Evolutionary conservation across 768 basidiomycete genomes (phyloP).

Genomic region (Mycena floridula): DNA sequence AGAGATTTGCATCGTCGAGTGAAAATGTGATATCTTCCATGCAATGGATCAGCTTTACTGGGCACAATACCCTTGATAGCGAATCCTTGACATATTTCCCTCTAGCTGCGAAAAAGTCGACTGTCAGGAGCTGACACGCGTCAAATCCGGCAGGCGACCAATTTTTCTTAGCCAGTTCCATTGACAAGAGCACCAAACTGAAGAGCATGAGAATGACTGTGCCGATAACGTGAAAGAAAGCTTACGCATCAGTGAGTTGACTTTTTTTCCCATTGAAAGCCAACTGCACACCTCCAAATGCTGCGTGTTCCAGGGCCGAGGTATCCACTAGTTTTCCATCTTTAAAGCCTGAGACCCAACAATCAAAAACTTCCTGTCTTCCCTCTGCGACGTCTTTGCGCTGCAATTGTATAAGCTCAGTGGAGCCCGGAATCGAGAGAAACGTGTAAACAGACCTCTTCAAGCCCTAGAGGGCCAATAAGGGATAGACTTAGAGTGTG

Average conservation of each 20-base stretch:
- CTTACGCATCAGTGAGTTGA: constrained; percentile 7
- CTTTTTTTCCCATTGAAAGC: constrained; percentile 5
- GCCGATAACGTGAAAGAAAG: background rate
- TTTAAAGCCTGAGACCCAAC: constrained; percentile 5
- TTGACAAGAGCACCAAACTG: constrained; percentile 2
- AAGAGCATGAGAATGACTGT: background rate
- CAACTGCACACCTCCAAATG: constrained; percentile 11
- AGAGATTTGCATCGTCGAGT: constrained; percentile 9
- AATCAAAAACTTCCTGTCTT: constrained; percentile 9
- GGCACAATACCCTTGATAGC: constrained; percentile 12
- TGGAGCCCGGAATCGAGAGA: background rate
- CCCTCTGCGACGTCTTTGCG: constrained; percentile 9
- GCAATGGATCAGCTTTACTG: constrained; percentile 18
- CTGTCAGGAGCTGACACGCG: background rate
- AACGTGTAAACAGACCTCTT: constrained; percentile 15
- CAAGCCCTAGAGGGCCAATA: constrained; percentile 17
- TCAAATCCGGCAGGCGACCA: constrained; percentile 5
- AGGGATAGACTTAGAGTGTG: constrained; percentile 18
- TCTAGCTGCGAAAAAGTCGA: constrained; percentile 7
- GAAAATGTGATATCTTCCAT: constrained; percentile 20
- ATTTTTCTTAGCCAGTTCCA: background rate
- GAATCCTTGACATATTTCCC: background rate
- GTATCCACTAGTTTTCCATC: constrained; percentile 2
- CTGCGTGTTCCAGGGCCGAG: constrained; percentile 5
- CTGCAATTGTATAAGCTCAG: constrained; percentile 4